These are phyloP conservation scores for Ceratocystis destructans DNA, from an alignment of 2,329 filamentous ascomycete species.

Conservation along the genomic window DNA sequence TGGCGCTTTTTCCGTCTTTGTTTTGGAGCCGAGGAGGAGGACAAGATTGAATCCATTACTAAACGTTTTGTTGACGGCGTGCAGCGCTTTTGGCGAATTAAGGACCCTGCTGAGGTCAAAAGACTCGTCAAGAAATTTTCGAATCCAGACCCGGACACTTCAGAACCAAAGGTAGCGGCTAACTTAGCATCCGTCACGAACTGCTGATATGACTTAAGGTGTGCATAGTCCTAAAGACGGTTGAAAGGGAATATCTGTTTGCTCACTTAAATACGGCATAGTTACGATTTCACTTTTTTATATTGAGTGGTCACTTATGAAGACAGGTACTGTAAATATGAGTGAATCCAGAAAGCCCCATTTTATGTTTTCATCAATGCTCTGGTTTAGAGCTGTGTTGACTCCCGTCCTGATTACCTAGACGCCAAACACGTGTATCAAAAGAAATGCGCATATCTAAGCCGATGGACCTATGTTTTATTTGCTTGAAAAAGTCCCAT, in stretches of 20 bases:
- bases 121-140: conserved; percentile 35
- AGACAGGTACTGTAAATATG: conserved; percentile 10
- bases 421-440: conserved; percentile 17
- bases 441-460: conserved; percentile 21
- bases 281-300: conserved; percentile 15
- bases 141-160: conserved; percentile 13
- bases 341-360: conserved; percentile 10
- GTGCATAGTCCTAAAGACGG: too few relatives aligned
- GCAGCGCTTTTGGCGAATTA: conserved; percentile 64
- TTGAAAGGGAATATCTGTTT: not conserved
- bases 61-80: conserved; percentile 54
- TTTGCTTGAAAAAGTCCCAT: conserved; percentile 19
- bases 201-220: conserved; percentile 21
- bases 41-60: conserved; percentile 49
- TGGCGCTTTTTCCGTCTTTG: conserved; percentile 67
- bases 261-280: not conserved
- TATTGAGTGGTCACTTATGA: conserved; percentile 9
- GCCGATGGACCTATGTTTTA: conserved; percentile 13
- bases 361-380: not conserved
- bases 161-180: conserved; percentile 21
- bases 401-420: conserved; percentile 16
- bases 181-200: conserved; percentile 26
- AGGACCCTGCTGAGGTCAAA: conserved; percentile 51
- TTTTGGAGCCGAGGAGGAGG: conserved; percentile 70
- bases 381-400: conserved; percentile 6